Base-by-base conservation (phyloP, 1,284 basidiomycete genomes). In the Exobasidium rhododendri region DNA sequence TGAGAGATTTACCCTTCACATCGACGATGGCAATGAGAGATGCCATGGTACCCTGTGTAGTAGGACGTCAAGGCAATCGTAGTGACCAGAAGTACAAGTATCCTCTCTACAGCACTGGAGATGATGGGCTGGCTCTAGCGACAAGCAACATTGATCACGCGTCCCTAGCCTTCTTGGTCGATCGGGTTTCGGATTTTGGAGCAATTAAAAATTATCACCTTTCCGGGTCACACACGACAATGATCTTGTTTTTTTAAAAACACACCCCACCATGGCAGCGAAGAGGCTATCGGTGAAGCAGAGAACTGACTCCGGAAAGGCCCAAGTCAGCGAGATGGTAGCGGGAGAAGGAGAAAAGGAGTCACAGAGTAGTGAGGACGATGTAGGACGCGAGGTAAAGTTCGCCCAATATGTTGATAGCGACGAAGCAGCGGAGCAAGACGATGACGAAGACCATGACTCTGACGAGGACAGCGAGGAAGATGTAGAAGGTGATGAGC, bases 1-100 rank as follows among this genome's bases (percentile, higher is more conserved):
- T 98, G 61, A 98, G 86, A 30, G 94, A 92, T 82, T 98, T 98
- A 76, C 94, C 94, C 84, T 97, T 97, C 81, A 98, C 87, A 82
- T 98, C 94, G 76, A 97, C 89, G 74, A 98, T 96, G 51, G 94
- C 92, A 69, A 97, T 88, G 43, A 82, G 66, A 14, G 80, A 81
- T 28, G 80, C 77, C 80, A 81, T 81, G 35, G 35, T n/a, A n/a
- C n/a, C n/a, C n/a, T n/a, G n/a, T n/a, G n/a, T n/a, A n/a, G n/a
- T n/a, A n/a, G n/a, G n/a, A n/a, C n/a, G n/a, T n/a, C n/a, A n/a
- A n/a, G n/a, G n/a, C n/a, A n/a, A n/a, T n/a, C n/a, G n/a, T n/a
- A n/a, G n/a, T n/a, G n/a, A n/a, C n/a, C n/a, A n/a, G n/a, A n/a
- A n/a, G n/a, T n/a, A n/a, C n/a, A n/a, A n/a, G n/a, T n/a, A n/a